A percentile compares a stretch with the other conserved stretches of the same genome.
Conservation (phyloP, 169 alveolate species). For the Plasmodium blacklocki region DNA sequence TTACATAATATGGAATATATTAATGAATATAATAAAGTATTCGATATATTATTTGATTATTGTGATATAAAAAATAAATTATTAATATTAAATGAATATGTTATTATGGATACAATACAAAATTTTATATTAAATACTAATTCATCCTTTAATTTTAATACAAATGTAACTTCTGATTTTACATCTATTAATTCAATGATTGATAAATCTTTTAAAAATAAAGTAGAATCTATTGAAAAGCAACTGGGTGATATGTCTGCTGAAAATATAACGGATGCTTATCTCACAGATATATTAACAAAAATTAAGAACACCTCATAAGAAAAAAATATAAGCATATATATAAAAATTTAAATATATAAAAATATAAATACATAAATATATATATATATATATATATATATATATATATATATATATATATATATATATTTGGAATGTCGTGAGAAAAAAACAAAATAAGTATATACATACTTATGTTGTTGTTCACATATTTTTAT, state of each 20-base stretch:
- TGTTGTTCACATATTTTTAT: neutral
- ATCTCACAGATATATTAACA: slow-evolving; percentile 9
- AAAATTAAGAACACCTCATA: neutral
- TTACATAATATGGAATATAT: slow-evolving; percentile 19
- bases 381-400: neutral
- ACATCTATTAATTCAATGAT: slow-evolving; percentile 19
- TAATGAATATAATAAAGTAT: slow-evolving; percentile 66
- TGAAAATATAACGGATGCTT: slow-evolving; percentile 39
- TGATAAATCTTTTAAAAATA: slow-evolving; percentile 9
- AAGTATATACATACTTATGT: neutral
- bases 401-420: neutral
- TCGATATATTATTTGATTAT: slow-evolving; percentile 64
- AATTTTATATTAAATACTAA: slow-evolving; percentile 34
- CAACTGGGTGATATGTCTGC: slow-evolving; percentile 12
- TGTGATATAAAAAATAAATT: slow-evolving; percentile 38
- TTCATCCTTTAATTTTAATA: slow-evolving; percentile 53
- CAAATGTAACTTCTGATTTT: slow-evolving; percentile 27
- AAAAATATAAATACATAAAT: neutral
- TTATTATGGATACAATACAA: slow-evolving; percentile 48
- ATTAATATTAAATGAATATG: slow-evolving; percentile 19
- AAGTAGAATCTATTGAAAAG: slow-evolving; percentile 22
- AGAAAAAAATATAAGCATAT: too few species aligned
- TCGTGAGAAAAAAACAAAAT: neutral
- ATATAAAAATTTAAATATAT: neutral
- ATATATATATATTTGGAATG: neutral